These are phyloP conservation scores for Simplicillium aogashimaense DNA, from an alignment of 2,329 filamentous ascomycete genomes.

Conservation along the genomic window DNA sequence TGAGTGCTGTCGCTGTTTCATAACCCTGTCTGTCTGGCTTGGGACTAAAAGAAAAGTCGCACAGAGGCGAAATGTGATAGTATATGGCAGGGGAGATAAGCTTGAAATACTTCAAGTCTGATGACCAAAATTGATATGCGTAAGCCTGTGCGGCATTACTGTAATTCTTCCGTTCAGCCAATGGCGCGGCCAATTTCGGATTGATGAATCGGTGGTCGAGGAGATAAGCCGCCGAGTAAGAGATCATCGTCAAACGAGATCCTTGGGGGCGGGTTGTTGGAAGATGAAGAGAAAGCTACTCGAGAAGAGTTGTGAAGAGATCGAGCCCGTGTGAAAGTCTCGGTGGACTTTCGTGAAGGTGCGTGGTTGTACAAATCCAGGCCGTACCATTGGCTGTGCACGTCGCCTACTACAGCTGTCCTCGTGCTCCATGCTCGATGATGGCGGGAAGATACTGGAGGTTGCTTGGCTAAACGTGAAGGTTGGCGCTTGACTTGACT, in stretches of 20 bases:
- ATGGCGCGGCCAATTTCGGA: constrained; percentile 44
- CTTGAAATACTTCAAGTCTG: too few species aligned
- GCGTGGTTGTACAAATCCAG: constrained; percentile 20
- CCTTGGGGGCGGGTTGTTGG: constrained; percentile 25
- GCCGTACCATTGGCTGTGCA: constrained; percentile 26
- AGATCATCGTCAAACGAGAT: constrained; percentile 36
- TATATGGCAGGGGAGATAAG: too few species aligned
- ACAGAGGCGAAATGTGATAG: too few species aligned
- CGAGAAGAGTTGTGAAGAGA: constrained; percentile 7
- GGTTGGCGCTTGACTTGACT: constrained; percentile 39
- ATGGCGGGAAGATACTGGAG: constrained; percentile 23
- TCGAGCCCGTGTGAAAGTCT: constrained; percentile 13
- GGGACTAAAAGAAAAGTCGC: too few species aligned
- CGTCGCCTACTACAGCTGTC: constrained; percentile 29
- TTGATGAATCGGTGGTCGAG: constrained; percentile 34
- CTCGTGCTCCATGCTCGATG: constrained; percentile 32
- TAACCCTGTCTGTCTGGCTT: too few species aligned
- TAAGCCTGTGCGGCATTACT: too few species aligned
- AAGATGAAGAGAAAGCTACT: constrained; percentile 28
- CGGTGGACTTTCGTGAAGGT: constrained; percentile 21
- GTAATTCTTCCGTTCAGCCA: constrained; percentile 26
- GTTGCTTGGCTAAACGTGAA: constrained; percentile 42
- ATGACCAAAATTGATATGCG: too few species aligned
- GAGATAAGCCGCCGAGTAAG: constrained; percentile 34
- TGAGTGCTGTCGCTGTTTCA: too few species aligned